Percentiles rank a stretch among this genome's conserved stretches.
Evolutionary conservation across 164 flowering plant genomes (phyloP).

Genomic region (Pachysandra terminalis): DNA sequence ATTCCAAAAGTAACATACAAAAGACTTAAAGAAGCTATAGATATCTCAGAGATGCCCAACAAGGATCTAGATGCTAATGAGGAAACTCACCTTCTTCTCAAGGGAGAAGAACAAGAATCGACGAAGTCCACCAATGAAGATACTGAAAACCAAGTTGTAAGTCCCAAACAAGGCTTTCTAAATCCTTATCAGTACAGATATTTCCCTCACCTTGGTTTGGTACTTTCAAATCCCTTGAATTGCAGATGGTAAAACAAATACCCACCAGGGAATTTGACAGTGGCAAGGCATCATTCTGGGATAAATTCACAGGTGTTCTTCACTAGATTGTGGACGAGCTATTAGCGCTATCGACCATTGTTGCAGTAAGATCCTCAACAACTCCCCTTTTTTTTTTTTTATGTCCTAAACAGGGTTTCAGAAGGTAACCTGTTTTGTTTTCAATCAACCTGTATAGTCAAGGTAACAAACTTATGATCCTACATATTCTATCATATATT

Average conservation of each 20-base stretch:
- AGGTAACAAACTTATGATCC: background rate
- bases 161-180: too few species aligned
- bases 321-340: constrained; percentile 62
- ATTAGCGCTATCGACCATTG: constrained; percentile 80
- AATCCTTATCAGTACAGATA: too few species aligned
- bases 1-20: constrained; percentile 30
- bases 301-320: constrained; percentile 28
- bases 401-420: too few species aligned
- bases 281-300: constrained; percentile 24
- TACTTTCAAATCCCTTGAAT: background rate
- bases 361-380: constrained; percentile 51
- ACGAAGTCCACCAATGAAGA: constrained; percentile 25
- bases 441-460: too few species aligned
- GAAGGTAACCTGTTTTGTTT: too few species aligned
- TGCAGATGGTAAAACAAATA: too few species aligned
- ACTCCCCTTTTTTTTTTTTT: too few species aligned
- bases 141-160: too few species aligned
- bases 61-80: too few species aligned
- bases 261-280: background rate
- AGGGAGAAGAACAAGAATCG: constrained; percentile 27
- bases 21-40: constrained; percentile 27
- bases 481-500: constrained; percentile 38
- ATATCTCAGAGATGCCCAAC: constrained; percentile 16
- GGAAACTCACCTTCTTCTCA: too few species aligned
- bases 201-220: constrained; percentile 1